Evolutionary conservation across 2,329 filamentous ascomycete genomes (phyloP).

Genomic region (Cladorrhinum sp.): DNA sequence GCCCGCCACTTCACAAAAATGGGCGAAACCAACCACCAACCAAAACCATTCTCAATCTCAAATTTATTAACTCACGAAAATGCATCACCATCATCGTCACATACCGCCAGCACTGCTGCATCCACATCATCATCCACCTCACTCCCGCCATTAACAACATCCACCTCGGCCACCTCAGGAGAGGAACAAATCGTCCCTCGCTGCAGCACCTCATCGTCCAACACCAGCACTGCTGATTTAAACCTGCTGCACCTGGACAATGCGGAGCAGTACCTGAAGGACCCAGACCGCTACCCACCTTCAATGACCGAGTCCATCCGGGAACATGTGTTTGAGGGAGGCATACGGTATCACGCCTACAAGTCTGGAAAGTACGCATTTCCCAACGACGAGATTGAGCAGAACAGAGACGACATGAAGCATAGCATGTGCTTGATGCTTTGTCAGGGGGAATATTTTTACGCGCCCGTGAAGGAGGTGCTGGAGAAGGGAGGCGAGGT

Average conservation of each 20-base stretch:
- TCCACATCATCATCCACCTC: not conserved
- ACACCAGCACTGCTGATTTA: slow-evolving; percentile 1
- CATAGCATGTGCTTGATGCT: slow-evolving; percentile 38
- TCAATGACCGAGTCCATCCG: slow-evolving; percentile 31
- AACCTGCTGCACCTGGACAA: slow-evolving; percentile 20
- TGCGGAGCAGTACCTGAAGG: not conserved
- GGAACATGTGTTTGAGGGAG: slow-evolving; percentile 34
- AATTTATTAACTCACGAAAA: not conserved
- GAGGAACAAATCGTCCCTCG: not conserved
- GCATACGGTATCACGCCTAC: slow-evolving; percentile 38
- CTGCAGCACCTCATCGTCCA: not conserved
- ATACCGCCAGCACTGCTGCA: slow-evolving; percentile 17
- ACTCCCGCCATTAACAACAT: not conserved
- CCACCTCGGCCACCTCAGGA: not conserved
- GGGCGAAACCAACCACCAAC: not conserved
- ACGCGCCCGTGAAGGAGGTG: slow-evolving; percentile 41
- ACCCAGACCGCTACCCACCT: slow-evolving; percentile 27
- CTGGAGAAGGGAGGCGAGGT: slow-evolving; percentile 42
- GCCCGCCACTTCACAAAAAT: not conserved
- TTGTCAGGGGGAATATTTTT: slow-evolving; percentile 39
- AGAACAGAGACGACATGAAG: slow-evolving; percentile 42
- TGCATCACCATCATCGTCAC: not conserved
- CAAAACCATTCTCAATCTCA: not conserved
- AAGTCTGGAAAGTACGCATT: slow-evolving; percentile 35
- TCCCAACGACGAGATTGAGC: slow-evolving; percentile 41